Evolutionary conservation across 2,329 filamentous ascomycete genomes (phyloP).

Genomic region (Penicillium glabrum): DNA sequence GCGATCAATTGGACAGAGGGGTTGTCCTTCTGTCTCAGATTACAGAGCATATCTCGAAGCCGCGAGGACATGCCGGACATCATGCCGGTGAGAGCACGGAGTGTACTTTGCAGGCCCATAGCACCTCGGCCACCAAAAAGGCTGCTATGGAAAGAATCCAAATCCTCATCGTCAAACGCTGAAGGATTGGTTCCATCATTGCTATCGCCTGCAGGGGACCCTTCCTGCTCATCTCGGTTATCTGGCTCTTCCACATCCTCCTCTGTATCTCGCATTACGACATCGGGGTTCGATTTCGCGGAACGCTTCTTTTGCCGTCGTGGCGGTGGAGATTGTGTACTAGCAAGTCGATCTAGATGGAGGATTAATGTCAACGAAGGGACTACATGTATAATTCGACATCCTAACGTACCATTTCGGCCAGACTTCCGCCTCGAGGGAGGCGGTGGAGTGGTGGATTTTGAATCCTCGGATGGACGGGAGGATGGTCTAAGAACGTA

Average conservation of each 20-base stretch:
- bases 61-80: slow-evolving; percentile 81
- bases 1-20: slow-evolving; percentile 86
- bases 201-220: slow-evolving; percentile 62
- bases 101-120: slow-evolving; percentile 71
- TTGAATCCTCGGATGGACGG: slow-evolving; percentile 64
- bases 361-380: not conserved
- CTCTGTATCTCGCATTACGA: slow-evolving; percentile 69
- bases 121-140: slow-evolving; percentile 66
- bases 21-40: slow-evolving; percentile 80
- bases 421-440: slow-evolving; percentile 71
- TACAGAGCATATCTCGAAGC: slow-evolving; percentile 73
- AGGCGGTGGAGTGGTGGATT: slow-evolving; percentile 55
- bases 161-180: slow-evolving; percentile 58
- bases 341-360: slow-evolving; percentile 32
- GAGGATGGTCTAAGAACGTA: slow-evolving; percentile 56
- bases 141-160: slow-evolving; percentile 60
- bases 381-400: slow-evolving; percentile 7
- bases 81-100: slow-evolving; percentile 86
- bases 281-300: slow-evolving; percentile 62
- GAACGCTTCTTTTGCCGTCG: slow-evolving; percentile 56
- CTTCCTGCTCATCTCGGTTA: slow-evolving; percentile 54
- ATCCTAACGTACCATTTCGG: slow-evolving; percentile 63
- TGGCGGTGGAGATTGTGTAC: slow-evolving; percentile 35
- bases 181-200: slow-evolving; percentile 59
- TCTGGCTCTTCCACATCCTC: slow-evolving; percentile 47